These are phyloP conservation scores for Prunus yedoensis DNA, from an alignment of 331 rosid species.

Conservation along the genomic window DNA sequence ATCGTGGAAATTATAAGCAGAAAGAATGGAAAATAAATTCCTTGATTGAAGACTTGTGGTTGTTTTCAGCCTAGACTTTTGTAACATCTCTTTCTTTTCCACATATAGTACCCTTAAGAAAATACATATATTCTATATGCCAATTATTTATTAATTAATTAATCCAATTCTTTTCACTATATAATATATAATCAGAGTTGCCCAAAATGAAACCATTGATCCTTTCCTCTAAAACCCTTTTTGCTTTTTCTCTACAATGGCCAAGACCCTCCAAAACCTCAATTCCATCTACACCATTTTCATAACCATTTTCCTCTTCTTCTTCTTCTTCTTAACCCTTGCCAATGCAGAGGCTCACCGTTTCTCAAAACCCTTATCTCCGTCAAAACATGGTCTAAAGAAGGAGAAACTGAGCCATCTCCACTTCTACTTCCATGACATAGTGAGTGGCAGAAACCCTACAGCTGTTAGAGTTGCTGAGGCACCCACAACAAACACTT, in stretches of 20 bases:
- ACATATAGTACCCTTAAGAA: too few relatives aligned
- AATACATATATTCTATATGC: not conserved
- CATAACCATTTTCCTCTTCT: conserved; percentile 5
- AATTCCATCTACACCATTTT: conserved; percentile 12
- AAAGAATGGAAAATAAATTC: too few relatives aligned
- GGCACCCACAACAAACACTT: conserved; percentile 22
- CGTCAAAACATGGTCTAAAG: conserved; percentile 34
- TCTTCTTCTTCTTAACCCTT: not conserved
- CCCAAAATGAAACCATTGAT: not conserved
- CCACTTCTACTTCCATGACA: conserved; percentile 48
- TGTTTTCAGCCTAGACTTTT: too few relatives aligned
- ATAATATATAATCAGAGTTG: not conserved
- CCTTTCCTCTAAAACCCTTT: not conserved
- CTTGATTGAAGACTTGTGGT: too few relatives aligned
- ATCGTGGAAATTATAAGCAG: too few relatives aligned
- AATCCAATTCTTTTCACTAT: not conserved
- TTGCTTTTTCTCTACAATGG: conserved; percentile 10
- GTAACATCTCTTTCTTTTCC: too few relatives aligned
- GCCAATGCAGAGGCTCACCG: conserved; percentile 5
- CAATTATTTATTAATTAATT: not conserved
- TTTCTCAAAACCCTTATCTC: conserved; percentile 28
- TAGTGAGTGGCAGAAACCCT: conserved; percentile 38
- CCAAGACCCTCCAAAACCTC: conserved; percentile 7
- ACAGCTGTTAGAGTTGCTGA: conserved; percentile 45
- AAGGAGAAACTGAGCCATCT: conserved; percentile 44